These are phyloP conservation scores for Manihot esculenta DNA, from an alignment of 441 rosid species.

Conservation along the genomic window DNA sequence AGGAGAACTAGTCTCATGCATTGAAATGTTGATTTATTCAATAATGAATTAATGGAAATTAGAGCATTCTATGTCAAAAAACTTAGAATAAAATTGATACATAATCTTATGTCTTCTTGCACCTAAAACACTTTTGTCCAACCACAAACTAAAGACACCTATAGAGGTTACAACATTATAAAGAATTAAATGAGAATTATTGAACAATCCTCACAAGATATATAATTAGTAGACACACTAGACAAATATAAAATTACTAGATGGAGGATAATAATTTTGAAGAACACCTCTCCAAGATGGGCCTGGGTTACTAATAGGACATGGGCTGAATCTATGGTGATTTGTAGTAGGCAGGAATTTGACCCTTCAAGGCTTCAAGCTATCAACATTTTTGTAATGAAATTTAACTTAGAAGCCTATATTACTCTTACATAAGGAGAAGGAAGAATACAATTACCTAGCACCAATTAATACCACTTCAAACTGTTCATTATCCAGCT, in stretches of 20 bases:
- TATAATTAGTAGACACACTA: too few relatives aligned
- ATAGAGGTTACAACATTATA: too few relatives aligned
- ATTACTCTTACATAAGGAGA: background rate
- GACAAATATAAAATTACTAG: too few relatives aligned
- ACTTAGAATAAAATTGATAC: background rate
- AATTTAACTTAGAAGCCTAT: background rate
- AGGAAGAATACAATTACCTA: background rate
- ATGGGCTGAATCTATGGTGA: too few relatives aligned
- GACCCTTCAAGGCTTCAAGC: background rate
- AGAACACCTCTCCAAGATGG: too few relatives aligned
- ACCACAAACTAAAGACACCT: too few relatives aligned
- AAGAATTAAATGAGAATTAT: too few relatives aligned
- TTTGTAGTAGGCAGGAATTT: background rate
- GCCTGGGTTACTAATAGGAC: too few relatives aligned
- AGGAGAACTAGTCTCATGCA: background rate
- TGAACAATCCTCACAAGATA: too few relatives aligned
- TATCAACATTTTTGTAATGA: background rate
- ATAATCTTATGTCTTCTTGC: too few relatives aligned
- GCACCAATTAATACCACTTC: background rate
- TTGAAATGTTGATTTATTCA: constrained; percentile 1
- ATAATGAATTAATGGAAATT: background rate
- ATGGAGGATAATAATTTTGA: too few relatives aligned
- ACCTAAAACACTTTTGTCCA: too few relatives aligned
- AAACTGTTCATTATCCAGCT: constrained; percentile 5
- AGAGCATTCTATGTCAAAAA: constrained; percentile 3